Base-by-base conservation (phyloP, 208 protist species). In the Histomonas meleagridis region DNA sequence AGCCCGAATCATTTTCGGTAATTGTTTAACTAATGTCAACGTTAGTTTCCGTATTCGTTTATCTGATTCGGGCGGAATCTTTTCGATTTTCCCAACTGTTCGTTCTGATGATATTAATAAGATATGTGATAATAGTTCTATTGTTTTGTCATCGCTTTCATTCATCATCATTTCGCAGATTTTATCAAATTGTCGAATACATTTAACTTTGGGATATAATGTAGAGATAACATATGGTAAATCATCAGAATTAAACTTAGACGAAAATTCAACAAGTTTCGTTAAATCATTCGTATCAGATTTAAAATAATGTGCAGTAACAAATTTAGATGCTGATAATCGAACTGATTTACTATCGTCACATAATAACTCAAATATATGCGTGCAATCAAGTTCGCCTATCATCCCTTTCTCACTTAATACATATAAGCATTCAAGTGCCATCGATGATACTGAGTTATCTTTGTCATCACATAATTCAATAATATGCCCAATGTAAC, bases 381-480 rank as follows among this genome's bases (percentile, higher is more conserved):
- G 5, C 1, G 51, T 32, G 7, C 35, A 26, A 12, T 81, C 16
- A 12, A 23, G 12, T 26, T 32, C 7, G 23, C 7, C 3, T 18
- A 23, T 14, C 0, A 81, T 32, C 10, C 3, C n/a, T 4, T 81
- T 81, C 40, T 81, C 70, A n/a, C 16, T 51, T 5, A 81, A 46
- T 16, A 10, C 12, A 32, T 38, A 23, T 3, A 81, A 28, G n/a
- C 26, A 46, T 1, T 46, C 18, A 32, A 81, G 12, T 51, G 18
- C 32, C 21, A 43, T 38, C 21, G 26, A 3, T 51, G 51, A 35
- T 14, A 43, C 35, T 16, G 26, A 16, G 43, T 81, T 81, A n/a
- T 81, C 70, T 81, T 81, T 81, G 43, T 81, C 70, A 51, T 81
- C n/a, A 81, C 35, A 81, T 51, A 81, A 51, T 2, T 51, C 70